These are phyloP conservation scores for Termitomyces sp. DNA, from an alignment of 768 basidiomycete genomes.

Conservation along the genomic window DNA sequence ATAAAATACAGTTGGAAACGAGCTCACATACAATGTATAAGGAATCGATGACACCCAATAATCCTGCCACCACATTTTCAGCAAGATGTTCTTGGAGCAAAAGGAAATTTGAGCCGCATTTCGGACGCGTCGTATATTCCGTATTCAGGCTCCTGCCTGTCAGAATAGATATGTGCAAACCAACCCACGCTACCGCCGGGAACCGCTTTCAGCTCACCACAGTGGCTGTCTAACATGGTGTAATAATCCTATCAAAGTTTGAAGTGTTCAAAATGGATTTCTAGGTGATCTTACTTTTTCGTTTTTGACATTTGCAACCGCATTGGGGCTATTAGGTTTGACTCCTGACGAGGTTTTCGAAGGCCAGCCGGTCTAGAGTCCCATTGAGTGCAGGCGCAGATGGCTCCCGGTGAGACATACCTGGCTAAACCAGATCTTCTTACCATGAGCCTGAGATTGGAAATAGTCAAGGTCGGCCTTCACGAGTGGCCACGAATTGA, in stretches of 20 bases:
- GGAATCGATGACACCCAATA: neutral
- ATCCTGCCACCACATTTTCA: neutral
- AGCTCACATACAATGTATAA: neutral
- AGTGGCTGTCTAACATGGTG: conserved; percentile 60
- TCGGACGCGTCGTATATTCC: conserved; percentile 55
- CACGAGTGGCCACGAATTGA: conserved; percentile 61
- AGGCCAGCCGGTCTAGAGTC: conserved; percentile 73
- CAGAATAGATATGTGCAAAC: conserved; percentile 84
- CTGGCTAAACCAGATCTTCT: conserved; percentile 76
- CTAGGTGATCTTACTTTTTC: conserved; percentile 52
- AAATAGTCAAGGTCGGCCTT: conserved; percentile 63
- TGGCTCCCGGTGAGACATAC: conserved; percentile 27
- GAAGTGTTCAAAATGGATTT: too few species aligned
- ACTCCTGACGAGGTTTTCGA: conserved; percentile 58
- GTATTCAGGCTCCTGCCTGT: conserved; percentile 62
- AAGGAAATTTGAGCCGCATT: conserved; percentile 11
- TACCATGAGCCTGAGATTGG: conserved; percentile 46
- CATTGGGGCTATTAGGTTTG: conserved; percentile 58
- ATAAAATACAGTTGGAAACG: neutral
- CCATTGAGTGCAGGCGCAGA: neutral
- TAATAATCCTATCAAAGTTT: conserved; percentile 67
- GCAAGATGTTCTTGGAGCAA: conserved; percentile 12
- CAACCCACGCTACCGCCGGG: conserved; percentile 67
- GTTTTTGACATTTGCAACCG: conserved; percentile 56
- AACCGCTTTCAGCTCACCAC: conserved; percentile 56